phyloP scores from a whole-genome alignment of 352 stramenopile genomes.

The Globisporangium canariense region DNA sequence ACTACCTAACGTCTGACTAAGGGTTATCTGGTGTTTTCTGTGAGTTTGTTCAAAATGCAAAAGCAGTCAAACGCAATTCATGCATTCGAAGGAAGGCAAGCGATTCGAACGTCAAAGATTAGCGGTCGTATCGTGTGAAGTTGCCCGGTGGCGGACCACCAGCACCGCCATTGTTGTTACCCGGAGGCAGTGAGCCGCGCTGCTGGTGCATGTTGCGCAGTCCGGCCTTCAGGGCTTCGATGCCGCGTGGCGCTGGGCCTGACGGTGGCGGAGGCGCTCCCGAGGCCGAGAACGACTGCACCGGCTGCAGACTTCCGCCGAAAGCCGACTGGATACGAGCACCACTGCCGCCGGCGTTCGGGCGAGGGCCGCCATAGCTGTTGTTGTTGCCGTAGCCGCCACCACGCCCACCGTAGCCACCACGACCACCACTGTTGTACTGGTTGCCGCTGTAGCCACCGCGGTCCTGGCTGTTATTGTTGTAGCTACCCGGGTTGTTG shows the following conservation, averaged over 20 bases:
- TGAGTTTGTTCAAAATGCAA: slow-evolving; percentile 4
- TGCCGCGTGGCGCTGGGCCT: slow-evolving; percentile 33
- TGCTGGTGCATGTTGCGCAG: slow-evolving; percentile 86
- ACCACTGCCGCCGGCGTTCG: slow-evolving; percentile 18
- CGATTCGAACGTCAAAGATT: slow-evolving; percentile 8
- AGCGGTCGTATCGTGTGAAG: slow-evolving; percentile 55
- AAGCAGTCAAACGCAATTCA: not conserved
- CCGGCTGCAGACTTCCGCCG: slow-evolving; percentile 44
- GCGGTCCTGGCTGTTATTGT: slow-evolving; percentile 17
- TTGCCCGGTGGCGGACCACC: slow-evolving; percentile 17
- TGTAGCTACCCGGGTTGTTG: slow-evolving; percentile 27
- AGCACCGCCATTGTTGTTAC: slow-evolving; percentile 5
- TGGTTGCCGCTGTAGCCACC: slow-evolving; percentile 20
- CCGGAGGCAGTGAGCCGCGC: slow-evolving; percentile 24
- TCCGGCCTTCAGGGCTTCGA: slow-evolving; percentile 77
- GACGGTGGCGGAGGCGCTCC: slow-evolving; percentile 28
- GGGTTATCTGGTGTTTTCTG: not conserved
- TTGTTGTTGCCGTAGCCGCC: slow-evolving; percentile 20
- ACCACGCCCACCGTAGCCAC: slow-evolving; percentile 15
- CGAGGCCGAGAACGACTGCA: slow-evolving; percentile 49
- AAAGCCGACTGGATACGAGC: slow-evolving; percentile 66
- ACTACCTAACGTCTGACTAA: not conserved
- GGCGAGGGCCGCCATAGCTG: slow-evolving; percentile 15
- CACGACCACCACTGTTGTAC: slow-evolving; percentile 26
- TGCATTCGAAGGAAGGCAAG: not conserved